These are phyloP conservation scores for Bolboschoenoplectus hybrid DNA, from an alignment of 202 grass and related monocot genomes.

Conservation along the genomic window DNA sequence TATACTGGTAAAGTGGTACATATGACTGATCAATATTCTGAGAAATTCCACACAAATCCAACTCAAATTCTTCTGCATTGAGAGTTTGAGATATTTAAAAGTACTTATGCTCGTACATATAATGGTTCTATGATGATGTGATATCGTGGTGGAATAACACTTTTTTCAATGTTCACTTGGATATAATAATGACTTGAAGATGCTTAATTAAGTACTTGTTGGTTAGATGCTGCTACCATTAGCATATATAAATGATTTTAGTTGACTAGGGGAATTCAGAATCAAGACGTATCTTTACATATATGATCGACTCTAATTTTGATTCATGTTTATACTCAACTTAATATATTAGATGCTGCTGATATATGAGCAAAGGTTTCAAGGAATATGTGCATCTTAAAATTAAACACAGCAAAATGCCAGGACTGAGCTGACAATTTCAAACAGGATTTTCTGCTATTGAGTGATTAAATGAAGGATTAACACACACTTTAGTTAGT, in stretches of 20 bases:
- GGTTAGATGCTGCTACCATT: slow-evolving; percentile 1
- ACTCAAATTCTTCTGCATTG: slow-evolving; percentile 20
- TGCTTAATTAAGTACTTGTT: slow-evolving; percentile 25
- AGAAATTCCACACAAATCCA: slow-evolving; percentile 21
- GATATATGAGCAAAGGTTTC: background rate
- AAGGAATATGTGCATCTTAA: background rate
- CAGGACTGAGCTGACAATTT: background rate
- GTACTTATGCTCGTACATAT: background rate
- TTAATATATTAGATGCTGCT: slow-evolving; percentile 12
- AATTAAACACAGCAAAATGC: background rate
- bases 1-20: slow-evolving; percentile 32
- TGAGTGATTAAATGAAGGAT: background rate
- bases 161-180: slow-evolving; percentile 1
- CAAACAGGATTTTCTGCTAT: background rate
- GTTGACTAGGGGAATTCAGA: background rate
- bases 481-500: background rate
- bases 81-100: background rate
- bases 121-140: background rate
- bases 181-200: slow-evolving; percentile 17
- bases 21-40: background rate
- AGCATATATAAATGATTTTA: background rate
- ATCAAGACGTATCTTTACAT: background rate
- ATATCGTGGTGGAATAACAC: background rate
- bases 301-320: background rate
- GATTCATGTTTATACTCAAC: background rate